A percentile compares a stretch with the other conserved stretches of the same genome.
phyloP scores from a whole-genome alignment of 139 green algal species.

The Micromonas pusilla region DNA sequence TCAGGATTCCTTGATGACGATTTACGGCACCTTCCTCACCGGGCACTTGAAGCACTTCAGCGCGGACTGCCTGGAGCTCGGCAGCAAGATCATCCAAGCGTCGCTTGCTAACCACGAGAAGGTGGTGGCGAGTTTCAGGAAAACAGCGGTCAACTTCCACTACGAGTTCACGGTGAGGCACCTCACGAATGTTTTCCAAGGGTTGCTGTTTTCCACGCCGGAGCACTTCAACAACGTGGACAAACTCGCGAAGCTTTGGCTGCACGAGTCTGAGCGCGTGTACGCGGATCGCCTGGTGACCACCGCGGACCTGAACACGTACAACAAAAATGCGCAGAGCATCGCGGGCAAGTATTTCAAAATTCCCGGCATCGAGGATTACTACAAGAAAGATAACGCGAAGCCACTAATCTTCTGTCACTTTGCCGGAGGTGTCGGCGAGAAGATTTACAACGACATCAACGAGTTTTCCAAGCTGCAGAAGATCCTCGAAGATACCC shows the following conservation, averaged over 20 bases:
- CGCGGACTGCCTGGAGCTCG: slow-evolving; percentile 57
- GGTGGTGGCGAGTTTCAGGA: slow-evolving; percentile 73
- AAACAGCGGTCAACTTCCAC: slow-evolving; percentile 87
- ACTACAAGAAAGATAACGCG: slow-evolving; percentile 74
- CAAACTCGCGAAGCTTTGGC: slow-evolving; percentile 77
- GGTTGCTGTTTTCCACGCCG: slow-evolving; percentile 70
- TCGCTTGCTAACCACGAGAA: slow-evolving; percentile 75
- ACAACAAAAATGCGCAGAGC: slow-evolving; percentile 62
- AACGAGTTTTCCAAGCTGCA: slow-evolving; percentile 53
- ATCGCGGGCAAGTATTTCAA: slow-evolving; percentile 75
- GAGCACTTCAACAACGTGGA: slow-evolving; percentile 56
- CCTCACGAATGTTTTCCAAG: slow-evolving; percentile 81
- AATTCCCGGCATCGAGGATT: slow-evolving; percentile 73
- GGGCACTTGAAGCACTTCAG: slow-evolving; percentile 67
- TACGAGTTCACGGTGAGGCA: slow-evolving; percentile 87
- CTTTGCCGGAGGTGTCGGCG: slow-evolving; percentile 66
- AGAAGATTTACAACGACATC: slow-evolving; percentile 68
- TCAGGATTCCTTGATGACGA: slow-evolving; percentile 64
- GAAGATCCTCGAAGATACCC: slow-evolving; percentile 68
- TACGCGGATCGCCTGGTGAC: slow-evolving; percentile 46
- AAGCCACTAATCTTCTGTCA: slow-evolving; percentile 84
- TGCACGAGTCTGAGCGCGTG: slow-evolving; percentile 80
- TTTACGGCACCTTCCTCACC: slow-evolving; percentile 78
- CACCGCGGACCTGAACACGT: slow-evolving; percentile 55
- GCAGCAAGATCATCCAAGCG: slow-evolving; percentile 70